Percentiles rank a stretch among this genome's conserved stretches.
Evolutionary conservation across 192 early-diverging fungal genomes (phyloP).

Genomic region (Powellomyces hirtus): DNA sequence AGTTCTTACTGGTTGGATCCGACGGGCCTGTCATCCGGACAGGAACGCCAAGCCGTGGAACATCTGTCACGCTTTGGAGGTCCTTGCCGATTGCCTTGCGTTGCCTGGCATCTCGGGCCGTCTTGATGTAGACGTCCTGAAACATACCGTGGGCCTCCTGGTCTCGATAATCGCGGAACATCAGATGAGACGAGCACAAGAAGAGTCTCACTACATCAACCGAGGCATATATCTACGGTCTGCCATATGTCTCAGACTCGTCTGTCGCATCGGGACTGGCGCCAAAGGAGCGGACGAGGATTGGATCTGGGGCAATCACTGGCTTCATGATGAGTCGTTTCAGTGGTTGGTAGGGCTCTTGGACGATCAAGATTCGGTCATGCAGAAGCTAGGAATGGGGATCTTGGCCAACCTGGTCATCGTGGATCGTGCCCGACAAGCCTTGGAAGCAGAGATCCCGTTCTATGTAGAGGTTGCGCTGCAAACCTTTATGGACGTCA

Average conservation of each 20-base stretch:
- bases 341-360: constrained; percentile 37
- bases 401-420: constrained; percentile 41
- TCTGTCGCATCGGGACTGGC: constrained; percentile 14
- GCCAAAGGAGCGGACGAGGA: not conserved
- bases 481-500: constrained; percentile 18
- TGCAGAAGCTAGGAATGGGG: constrained; percentile 42
- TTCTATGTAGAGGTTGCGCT: constrained; percentile 41
- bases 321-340: constrained; percentile 38
- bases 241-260: constrained; percentile 25
- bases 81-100: constrained; percentile 13
- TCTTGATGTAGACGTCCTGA: constrained; percentile 6
- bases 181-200: constrained; percentile 25
- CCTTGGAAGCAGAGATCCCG: constrained; percentile 24
- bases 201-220: constrained; percentile 18
- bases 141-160: constrained; percentile 17
- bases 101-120: constrained; percentile 10
- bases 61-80: constrained; percentile 25
- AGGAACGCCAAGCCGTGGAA: constrained; percentile 1
- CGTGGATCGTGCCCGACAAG: not conserved
- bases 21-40: not conserved
- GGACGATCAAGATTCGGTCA: constrained; percentile 31
- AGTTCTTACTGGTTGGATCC: not conserved
- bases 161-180: constrained; percentile 24
- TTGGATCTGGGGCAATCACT: constrained; percentile 46
- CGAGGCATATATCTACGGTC: constrained; percentile 33